Percentiles rank a stretch among this genome's conserved stretches.
Evolutionary conservation across 2,329 filamentous ascomycete species (phyloP).

Genomic region (Phoma sp.): DNA sequence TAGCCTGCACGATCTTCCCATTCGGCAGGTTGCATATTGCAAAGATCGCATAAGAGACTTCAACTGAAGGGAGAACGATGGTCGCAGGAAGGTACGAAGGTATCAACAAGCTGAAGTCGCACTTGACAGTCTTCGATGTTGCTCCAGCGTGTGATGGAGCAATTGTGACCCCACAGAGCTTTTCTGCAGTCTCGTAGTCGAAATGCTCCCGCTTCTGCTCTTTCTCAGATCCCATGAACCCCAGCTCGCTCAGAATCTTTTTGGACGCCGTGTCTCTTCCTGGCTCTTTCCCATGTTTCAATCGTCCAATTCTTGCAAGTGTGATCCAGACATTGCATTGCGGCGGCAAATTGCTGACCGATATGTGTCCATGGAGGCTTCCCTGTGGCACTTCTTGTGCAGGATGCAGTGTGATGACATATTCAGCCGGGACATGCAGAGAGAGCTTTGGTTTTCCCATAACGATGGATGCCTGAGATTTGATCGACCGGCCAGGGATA

Average conservation of each 20-base stretch:
- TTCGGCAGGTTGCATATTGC: constrained; percentile 2
- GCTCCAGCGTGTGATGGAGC: background rate
- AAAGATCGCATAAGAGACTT: constrained; percentile 9
- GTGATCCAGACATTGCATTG: constrained; percentile 7
- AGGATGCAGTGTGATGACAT: constrained; percentile 1
- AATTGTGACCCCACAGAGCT: background rate
- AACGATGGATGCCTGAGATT: background rate
- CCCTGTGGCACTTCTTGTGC: background rate
- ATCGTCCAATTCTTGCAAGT: constrained; percentile 12
- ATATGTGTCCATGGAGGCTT: background rate
- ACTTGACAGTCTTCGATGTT: constrained; percentile 4
- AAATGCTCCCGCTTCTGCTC: constrained; percentile 5
- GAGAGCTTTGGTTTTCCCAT: constrained; percentile 11
- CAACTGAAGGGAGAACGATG: constrained; percentile 1
- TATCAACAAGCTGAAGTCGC: constrained; percentile 1
- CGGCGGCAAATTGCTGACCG: constrained; percentile 1
- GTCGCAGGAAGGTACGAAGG: constrained; percentile 12
- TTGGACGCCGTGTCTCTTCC: background rate
- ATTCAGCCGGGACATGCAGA: constrained; percentile 4
- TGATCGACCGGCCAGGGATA: background rate
- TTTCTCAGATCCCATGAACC: constrained; percentile 8
- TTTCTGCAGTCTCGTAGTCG: constrained; percentile 9
- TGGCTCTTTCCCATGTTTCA: background rate
- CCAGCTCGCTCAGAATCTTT: constrained; percentile 7
- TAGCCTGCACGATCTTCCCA: background rate